Evolutionary conservation across 2,329 filamentous ascomycete species (phyloP).

Genomic region (Apiospora hydei): DNA sequence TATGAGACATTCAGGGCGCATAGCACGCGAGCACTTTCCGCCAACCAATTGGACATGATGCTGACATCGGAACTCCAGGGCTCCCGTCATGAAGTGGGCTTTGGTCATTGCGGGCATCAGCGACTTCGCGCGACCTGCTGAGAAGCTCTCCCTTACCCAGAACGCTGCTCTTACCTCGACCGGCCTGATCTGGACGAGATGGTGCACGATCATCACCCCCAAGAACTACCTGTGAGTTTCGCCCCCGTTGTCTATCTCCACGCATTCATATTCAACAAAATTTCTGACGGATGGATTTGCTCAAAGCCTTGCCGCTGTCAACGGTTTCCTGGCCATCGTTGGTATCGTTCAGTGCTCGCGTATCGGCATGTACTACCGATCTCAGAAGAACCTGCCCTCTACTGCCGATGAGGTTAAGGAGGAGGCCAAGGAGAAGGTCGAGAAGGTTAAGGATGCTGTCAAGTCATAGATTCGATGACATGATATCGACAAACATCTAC

Average conservation of each 20-base stretch:
- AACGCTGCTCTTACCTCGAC: slow-evolving; percentile 90
- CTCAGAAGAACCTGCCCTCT: slow-evolving; percentile 59
- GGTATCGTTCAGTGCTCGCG: slow-evolving; percentile 83
- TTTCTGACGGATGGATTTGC: not conserved
- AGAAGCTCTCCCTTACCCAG: slow-evolving; percentile 91
- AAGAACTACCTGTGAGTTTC: slow-evolving; percentile 83
- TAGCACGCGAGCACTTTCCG: not conserved
- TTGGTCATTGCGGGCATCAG: slow-evolving; percentile 91
- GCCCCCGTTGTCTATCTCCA: not conserved
- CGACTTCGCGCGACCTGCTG: slow-evolving; percentile 89
- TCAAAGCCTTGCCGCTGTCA: slow-evolving; percentile 79
- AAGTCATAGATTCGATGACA: slow-evolving; percentile 25
- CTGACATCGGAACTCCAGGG: slow-evolving; percentile 63
- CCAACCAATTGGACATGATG: not conserved
- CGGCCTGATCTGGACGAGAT: slow-evolving; percentile 96
- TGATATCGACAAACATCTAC: not conserved
- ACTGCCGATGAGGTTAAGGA: slow-evolving; percentile 30
- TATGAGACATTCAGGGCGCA: not conserved
- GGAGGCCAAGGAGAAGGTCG: slow-evolving; percentile 28
- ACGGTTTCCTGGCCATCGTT: slow-evolving; percentile 95
- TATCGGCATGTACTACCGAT: slow-evolving; percentile 72
- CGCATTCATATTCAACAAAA: slow-evolving; percentile 1
- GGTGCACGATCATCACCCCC: slow-evolving; percentile 97
- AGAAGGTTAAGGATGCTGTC: slow-evolving; percentile 27
- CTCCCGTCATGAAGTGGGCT: slow-evolving; percentile 97